A percentile compares a stretch with the other conserved stretches of the same genome.
Conservation (phyloP, 108 stramenopile genomes). For the Cyclotella sp. region DNA sequence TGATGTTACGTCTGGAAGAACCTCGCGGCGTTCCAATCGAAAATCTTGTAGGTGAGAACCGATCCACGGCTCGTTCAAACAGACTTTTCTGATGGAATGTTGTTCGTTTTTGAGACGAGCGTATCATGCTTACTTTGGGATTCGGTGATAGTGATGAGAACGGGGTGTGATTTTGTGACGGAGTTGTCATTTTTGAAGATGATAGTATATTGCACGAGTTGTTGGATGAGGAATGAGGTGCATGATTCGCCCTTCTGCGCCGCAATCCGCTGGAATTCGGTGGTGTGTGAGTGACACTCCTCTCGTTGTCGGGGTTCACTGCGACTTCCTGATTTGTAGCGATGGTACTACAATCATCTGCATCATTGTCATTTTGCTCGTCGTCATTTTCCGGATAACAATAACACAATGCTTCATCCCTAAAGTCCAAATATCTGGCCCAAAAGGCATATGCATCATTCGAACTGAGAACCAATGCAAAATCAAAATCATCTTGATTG, state of each 20-base stretch:
- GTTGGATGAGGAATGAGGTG: neutral
- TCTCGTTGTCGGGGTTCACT: neutral
- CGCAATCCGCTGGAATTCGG: constrained; percentile 42
- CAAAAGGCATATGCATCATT: constrained; percentile 81
- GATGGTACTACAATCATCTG: constrained; percentile 51
- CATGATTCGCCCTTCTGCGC: constrained; percentile 33
- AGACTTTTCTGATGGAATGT: constrained; percentile 41
- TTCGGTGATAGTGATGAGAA: neutral
- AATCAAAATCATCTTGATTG: constrained; percentile 79
- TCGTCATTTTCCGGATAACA: constrained; percentile 35
- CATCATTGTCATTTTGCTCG: constrained; percentile 30
- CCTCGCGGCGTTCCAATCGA: constrained; percentile 1
- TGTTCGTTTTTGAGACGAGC: constrained; percentile 28
- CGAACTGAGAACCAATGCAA: constrained; percentile 76
- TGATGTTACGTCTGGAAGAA: constrained; percentile 3
- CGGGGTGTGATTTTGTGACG: constrained; percentile 3
- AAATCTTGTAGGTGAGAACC: constrained; percentile 43
- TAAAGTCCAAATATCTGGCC: constrained; percentile 86
- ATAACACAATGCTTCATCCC: constrained; percentile 70
- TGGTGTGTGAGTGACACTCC: constrained; percentile 8
- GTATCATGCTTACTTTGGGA: constrained; percentile 21
- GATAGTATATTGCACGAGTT: neutral
- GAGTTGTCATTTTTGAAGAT: constrained; percentile 15
- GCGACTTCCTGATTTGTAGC: constrained; percentile 10
- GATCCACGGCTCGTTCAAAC: constrained; percentile 50